A percentile compares a stretch with the other conserved stretches of the same genome.
Conservation (phyloP, 2,329 filamentous ascomycete genomes). For the Colletotrichum tofieldiae region DNA sequence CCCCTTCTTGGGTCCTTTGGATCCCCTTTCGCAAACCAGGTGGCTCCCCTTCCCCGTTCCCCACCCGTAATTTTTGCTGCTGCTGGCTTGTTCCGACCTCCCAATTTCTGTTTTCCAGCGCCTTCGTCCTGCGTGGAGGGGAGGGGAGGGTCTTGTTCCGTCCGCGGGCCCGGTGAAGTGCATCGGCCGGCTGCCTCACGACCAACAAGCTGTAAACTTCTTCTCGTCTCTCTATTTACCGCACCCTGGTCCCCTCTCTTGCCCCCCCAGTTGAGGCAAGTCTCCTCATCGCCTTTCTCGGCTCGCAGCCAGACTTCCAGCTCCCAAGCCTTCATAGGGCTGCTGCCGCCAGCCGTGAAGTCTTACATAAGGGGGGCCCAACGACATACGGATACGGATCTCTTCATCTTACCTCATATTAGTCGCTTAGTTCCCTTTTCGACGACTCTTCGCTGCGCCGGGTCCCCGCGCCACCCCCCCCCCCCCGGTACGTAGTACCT, state of each 20-base stretch:
- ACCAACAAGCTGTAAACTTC: neutral
- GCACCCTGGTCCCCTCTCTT: neutral
- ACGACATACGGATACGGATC: conserved; percentile 1
- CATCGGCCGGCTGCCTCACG: neutral
- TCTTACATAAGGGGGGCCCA: conserved; percentile 4
- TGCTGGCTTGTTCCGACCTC: conserved; percentile 15
- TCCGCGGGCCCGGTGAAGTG: conserved; percentile 1
- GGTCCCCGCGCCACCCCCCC: conserved; percentile 5
- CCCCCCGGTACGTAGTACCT: conserved; percentile 4
- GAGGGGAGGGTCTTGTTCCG: conserved; percentile 1
- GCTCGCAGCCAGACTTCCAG: conserved; percentile 28
- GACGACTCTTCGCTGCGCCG: conserved; percentile 4
- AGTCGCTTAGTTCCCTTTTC: conserved; percentile 10
- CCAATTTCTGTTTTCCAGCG: conserved; percentile 7
- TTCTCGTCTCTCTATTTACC: neutral
- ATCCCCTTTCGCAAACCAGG: neutral
- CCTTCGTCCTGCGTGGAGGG: neutral
- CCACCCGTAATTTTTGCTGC: conserved; percentile 15
- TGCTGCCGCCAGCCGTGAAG: conserved; percentile 12
- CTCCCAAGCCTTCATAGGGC: conserved; percentile 13
- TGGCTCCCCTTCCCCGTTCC: neutral
- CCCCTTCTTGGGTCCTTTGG: neutral
- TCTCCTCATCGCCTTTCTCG: conserved; percentile 1
- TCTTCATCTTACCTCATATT: conserved; percentile 11
- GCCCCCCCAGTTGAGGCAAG: neutral